Evolutionary conservation across 2,329 filamentous ascomycete species (phyloP).

Genomic region (Xylariaceae sp.): DNA sequence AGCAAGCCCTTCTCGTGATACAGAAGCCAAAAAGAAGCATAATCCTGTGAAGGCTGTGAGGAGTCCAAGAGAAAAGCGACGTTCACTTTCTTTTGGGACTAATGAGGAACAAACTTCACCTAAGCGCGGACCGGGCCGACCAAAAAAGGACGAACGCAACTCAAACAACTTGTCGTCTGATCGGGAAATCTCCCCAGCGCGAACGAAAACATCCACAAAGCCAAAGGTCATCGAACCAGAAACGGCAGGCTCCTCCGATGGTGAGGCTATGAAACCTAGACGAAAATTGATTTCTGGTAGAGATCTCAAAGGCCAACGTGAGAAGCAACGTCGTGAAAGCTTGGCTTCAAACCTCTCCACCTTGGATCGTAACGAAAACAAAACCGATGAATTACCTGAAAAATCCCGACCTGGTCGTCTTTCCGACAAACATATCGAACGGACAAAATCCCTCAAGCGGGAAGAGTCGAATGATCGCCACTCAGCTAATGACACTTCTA

Average conservation of each 20-base stretch:
- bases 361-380: conserved; percentile 49
- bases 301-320: conserved; percentile 56
- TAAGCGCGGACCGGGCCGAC: conserved; percentile 50
- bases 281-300: conserved; percentile 61
- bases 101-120: conserved; percentile 45
- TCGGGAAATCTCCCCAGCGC: conserved; percentile 48
- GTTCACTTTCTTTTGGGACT: conserved; percentile 40
- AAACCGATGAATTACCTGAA: conserved; percentile 46
- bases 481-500: conserved; percentile 46
- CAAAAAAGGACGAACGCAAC: conserved; percentile 52
- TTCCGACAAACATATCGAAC: conserved; percentile 55
- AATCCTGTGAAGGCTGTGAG: conserved; percentile 32
- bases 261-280: conserved; percentile 55
- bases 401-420: conserved; percentile 41
- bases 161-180: conserved; percentile 48
- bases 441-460: conserved; percentile 57
- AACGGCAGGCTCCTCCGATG: conserved; percentile 47
- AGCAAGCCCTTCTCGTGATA: conserved; percentile 47
- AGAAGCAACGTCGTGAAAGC: conserved; percentile 56
- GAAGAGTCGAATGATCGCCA: conserved; percentile 57
- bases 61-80: conserved; percentile 49
- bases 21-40: conserved; percentile 42
- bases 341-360: conserved; percentile 53
- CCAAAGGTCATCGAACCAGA: conserved; percentile 54
- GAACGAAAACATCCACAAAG: conserved; percentile 46